Conservation (phyloP, 768 basidiomycete species). For the Hericium rajendrae region DNA sequence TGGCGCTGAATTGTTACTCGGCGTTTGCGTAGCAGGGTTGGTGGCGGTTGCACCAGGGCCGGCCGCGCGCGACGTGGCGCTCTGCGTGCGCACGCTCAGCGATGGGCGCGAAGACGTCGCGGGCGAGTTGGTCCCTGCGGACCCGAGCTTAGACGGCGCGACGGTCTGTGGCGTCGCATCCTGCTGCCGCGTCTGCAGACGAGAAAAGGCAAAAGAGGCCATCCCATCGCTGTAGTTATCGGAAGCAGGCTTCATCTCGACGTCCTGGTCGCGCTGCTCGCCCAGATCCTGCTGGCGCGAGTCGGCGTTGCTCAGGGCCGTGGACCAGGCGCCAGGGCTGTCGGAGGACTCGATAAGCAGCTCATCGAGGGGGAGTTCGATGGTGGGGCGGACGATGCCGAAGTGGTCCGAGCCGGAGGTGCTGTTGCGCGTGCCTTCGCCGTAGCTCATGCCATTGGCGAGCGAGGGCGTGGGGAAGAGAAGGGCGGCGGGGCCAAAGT, state of each 20-base stretch:
- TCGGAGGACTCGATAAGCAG: constrained; percentile 41
- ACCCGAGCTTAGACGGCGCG: constrained; percentile 48
- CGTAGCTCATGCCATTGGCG: constrained; percentile 64
- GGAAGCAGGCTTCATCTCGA: constrained; percentile 15
- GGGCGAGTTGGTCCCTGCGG: constrained; percentile 11
- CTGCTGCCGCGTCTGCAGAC: constrained; percentile 29
- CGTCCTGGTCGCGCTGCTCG: constrained; percentile 21
- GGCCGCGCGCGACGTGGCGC: constrained; percentile 33
- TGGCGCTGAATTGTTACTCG: constrained; percentile 32
- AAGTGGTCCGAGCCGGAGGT: constrained; percentile 40
- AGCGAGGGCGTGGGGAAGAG: constrained; percentile 60
- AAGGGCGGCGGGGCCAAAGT: constrained; percentile 72
- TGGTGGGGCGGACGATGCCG: constrained; percentile 66
- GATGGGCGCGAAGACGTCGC: background rate
- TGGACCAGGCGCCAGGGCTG: constrained; percentile 24
- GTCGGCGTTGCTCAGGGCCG: constrained; percentile 3
- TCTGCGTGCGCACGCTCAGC: constrained; percentile 10
- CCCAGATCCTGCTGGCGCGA: constrained; percentile 14
- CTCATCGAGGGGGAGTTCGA: constrained; percentile 81
- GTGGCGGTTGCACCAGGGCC: constrained; percentile 51
- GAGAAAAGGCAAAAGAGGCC: constrained; percentile 25
- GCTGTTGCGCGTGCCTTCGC: constrained; percentile 51
- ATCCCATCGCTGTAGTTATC: constrained; percentile 22
- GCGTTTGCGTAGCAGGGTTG: constrained; percentile 12
- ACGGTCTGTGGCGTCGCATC: constrained; percentile 38